A percentile compares a stretch with the other conserved stretches of the same genome.
These are phyloP conservation scores for Lupinus albus DNA, from an alignment of 306 rosid genomes.

Conservation along the genomic window DNA sequence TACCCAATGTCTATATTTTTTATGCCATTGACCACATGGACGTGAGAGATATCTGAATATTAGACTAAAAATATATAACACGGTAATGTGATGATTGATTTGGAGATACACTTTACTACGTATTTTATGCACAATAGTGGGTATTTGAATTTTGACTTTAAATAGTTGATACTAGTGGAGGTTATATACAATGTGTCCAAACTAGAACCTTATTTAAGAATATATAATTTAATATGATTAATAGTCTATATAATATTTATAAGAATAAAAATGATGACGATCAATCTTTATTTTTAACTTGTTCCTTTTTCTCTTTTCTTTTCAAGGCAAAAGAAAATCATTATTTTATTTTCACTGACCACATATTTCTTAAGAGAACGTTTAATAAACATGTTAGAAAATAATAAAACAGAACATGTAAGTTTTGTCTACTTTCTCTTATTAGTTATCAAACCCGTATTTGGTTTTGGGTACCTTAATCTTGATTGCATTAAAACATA, in stretches of 20 bases:
- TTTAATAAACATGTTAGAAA: too few relatives aligned
- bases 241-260: background rate
- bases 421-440: too few relatives aligned
- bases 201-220: background rate
- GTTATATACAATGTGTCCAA: background rate
- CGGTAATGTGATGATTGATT: slow-evolving; percentile 49
- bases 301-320: too few relatives aligned
- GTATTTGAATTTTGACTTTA: slow-evolving; percentile 17
- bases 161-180: slow-evolving; percentile 18
- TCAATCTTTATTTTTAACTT: too few relatives aligned
- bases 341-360: too few relatives aligned
- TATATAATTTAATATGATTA: background rate
- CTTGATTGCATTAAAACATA: too few relatives aligned
- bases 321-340: too few relatives aligned
- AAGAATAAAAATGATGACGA: background rate
- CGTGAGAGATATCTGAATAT: slow-evolving; percentile 20
- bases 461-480: too few relatives aligned
- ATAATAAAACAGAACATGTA: too few relatives aligned
- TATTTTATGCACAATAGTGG: slow-evolving; percentile 12
- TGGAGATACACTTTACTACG: slow-evolving; percentile 1
- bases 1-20: slow-evolving; percentile 32
- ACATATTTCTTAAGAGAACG: background rate
- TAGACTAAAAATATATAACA: slow-evolving; percentile 25
- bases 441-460: too few relatives aligned
- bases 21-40: slow-evolving; percentile 34